A percentile compares a stretch with the other conserved stretches of the same genome.
Evolutionary conservation across 2,329 filamentous ascomycete genomes (phyloP).

Genomic region (Didymella lethalis): DNA sequence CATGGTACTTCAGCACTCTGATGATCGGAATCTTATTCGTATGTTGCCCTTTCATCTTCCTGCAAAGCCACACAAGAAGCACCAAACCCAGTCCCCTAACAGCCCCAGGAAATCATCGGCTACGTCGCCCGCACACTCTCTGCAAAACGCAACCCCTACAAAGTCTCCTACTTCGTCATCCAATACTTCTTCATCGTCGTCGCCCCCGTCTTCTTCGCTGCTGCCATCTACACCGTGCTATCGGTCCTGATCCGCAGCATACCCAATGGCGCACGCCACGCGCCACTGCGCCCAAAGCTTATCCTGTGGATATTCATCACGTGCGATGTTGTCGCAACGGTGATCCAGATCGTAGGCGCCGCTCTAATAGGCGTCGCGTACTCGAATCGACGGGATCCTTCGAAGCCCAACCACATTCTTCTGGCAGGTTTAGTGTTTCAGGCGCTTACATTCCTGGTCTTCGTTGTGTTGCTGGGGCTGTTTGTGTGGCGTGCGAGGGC

Average conservation of each 20-base stretch:
- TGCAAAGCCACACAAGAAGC: too few species aligned
- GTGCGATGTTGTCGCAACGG: constrained; percentile 55
- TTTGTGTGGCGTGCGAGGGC: constrained; percentile 52
- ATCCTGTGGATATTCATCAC: constrained; percentile 64
- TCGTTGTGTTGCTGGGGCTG: constrained; percentile 54
- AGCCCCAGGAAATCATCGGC: constrained; percentile 45
- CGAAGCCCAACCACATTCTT: constrained; percentile 63
- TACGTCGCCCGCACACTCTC: constrained; percentile 56
- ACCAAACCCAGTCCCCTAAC: too few species aligned
- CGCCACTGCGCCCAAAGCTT: constrained; percentile 56
- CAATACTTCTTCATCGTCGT: constrained; percentile 70
- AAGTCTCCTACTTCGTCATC: constrained; percentile 64
- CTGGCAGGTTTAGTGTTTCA: constrained; percentile 65
- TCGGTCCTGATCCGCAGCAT: constrained; percentile 59
- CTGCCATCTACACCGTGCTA: constrained; percentile 64
- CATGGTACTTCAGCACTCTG: constrained; percentile 55
- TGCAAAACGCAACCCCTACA: constrained; percentile 59
- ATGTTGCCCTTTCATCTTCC: constrained; percentile 5
- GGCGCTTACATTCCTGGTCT: constrained; percentile 60
- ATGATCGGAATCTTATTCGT: constrained; percentile 51
- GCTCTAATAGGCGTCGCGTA: constrained; percentile 61
- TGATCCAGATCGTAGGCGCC: constrained; percentile 51
- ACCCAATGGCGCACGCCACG: constrained; percentile 43
- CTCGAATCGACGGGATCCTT: constrained; percentile 60
- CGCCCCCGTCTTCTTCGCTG: constrained; percentile 65